Percentiles rank a stretch among this genome's conserved stretches.
phyloP scores from a whole-genome alignment of 2,329 filamentous ascomycete species.

The Alternaria rosae region DNA sequence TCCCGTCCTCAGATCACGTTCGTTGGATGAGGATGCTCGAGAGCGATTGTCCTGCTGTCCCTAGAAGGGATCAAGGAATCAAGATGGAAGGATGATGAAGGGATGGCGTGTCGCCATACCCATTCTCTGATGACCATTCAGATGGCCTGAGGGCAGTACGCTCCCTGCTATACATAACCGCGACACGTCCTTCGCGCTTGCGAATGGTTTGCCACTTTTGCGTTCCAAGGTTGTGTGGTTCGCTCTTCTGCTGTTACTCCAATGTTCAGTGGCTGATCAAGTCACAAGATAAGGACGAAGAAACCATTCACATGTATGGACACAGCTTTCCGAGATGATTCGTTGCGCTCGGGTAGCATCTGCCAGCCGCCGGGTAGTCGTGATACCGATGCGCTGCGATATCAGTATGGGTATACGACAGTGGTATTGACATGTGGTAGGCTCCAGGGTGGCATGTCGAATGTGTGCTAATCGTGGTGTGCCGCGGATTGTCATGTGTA shows the following conservation, averaged over 20 bases:
- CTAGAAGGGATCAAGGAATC: too few relatives aligned
- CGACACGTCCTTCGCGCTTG: background rate
- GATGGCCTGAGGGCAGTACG: background rate
- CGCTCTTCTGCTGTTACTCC: background rate
- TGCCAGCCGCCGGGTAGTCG: conserved; percentile 1
- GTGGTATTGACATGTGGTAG: background rate
- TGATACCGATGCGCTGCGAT: background rate
- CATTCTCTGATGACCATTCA: background rate
- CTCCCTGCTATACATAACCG: background rate
- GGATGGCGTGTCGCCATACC: background rate
- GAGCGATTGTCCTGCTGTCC: too few relatives aligned
- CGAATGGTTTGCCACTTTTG: background rate
- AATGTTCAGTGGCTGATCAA: too few relatives aligned
- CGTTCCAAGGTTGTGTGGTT: background rate
- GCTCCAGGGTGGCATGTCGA: background rate
- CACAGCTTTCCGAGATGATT: background rate
- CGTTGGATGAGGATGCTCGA: background rate
- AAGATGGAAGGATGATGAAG: background rate
- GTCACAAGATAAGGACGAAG: background rate
- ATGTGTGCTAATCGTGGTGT: background rate
- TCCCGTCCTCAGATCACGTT: background rate
- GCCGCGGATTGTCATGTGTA: background rate
- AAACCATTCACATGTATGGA: too few relatives aligned
- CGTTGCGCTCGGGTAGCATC: background rate
- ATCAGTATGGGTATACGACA: background rate